These are phyloP conservation scores for Chaetoscypha palmicola DNA, from an alignment of 2,329 filamentous ascomycete genomes.

Conservation along the genomic window DNA sequence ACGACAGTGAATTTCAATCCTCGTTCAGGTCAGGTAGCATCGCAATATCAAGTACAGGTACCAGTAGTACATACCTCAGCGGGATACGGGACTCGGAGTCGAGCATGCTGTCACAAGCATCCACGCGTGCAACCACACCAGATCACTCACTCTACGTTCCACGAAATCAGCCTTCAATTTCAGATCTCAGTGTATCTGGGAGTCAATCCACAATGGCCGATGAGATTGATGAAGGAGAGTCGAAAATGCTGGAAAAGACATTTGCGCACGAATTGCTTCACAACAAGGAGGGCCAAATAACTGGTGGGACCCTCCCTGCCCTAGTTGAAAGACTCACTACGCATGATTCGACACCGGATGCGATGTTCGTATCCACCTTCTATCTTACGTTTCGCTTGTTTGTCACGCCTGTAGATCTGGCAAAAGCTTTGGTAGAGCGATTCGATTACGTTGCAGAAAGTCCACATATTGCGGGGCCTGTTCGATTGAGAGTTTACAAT, in stretches of 20 bases:
- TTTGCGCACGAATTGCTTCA: constrained; percentile 86
- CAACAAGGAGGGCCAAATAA: constrained; percentile 93
- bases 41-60: constrained; percentile 69
- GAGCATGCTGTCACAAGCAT: constrained; percentile 72
- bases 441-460: constrained; percentile 87
- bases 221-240: constrained; percentile 72
- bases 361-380: constrained; percentile 87
- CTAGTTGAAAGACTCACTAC: constrained; percentile 91
- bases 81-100: constrained; percentile 68
- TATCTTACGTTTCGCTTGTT: constrained; percentile 96
- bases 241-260: constrained; percentile 80
- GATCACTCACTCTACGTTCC: constrained; percentile 41
- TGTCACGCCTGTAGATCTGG: constrained; percentile 71
- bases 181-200: constrained; percentile 59
- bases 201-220: constrained; percentile 61
- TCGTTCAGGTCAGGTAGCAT: constrained; percentile 61
- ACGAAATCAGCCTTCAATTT: constrained; percentile 51
- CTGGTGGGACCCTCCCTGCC: constrained; percentile 81
- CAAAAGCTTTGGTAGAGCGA: constrained; percentile 76
- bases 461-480: constrained; percentile 66
- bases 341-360: constrained; percentile 86
- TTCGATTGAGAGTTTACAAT: constrained; percentile 88
- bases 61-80: constrained; percentile 70
- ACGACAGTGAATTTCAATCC: constrained; percentile 44
- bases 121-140: constrained; percentile 82